Percentiles rank a stretch among this genome's conserved stretches.
Conservation (phyloP, 257 asterid species). For the Lantana camara region DNA sequence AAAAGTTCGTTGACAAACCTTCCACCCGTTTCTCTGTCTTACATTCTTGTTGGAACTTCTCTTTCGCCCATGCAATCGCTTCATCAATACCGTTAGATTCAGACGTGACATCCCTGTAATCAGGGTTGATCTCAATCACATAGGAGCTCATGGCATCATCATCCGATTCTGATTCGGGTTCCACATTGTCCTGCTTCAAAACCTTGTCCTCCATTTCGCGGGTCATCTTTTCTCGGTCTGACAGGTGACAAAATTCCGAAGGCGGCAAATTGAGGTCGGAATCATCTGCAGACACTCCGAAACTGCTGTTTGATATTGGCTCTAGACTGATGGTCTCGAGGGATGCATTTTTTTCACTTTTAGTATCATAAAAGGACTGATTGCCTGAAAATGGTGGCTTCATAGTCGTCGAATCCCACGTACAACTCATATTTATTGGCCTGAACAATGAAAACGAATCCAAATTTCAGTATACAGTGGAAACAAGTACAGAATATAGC, state of each 20-base stretch:
- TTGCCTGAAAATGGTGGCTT: constrained; percentile 39
- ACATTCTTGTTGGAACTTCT: constrained; percentile 56
- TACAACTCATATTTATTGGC: constrained; percentile 61
- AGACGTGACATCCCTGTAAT: constrained; percentile 44
- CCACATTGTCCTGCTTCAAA: constrained; percentile 28
- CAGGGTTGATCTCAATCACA: constrained; percentile 70
- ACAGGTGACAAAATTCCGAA: constrained; percentile 47
- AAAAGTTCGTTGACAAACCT: constrained; percentile 37
- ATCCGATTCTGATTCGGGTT: constrained; percentile 42
- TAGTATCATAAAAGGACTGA: constrained; percentile 27
- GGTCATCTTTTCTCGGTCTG: constrained; percentile 33
- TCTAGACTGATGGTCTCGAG: constrained; percentile 64
- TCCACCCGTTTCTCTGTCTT: constrained; percentile 37
- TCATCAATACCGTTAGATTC: constrained; percentile 77
- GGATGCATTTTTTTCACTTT: constrained; percentile 55
- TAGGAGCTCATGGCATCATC: constrained; percentile 72
- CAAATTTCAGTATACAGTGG: too few relatives aligned
- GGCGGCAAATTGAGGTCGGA: constrained; percentile 52
- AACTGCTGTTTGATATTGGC: constrained; percentile 48
- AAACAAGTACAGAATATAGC: background rate
- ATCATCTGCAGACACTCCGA: constrained; percentile 48
- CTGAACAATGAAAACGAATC: constrained; percentile 41
- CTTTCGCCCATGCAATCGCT: constrained; percentile 88
- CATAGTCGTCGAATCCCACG: constrained; percentile 42
- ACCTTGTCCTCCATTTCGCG: constrained; percentile 30